Evolutionary conservation across 1,284 basidiomycete genomes (phyloP).

Genomic region (Apiotrichum veenhuisii): DNA sequence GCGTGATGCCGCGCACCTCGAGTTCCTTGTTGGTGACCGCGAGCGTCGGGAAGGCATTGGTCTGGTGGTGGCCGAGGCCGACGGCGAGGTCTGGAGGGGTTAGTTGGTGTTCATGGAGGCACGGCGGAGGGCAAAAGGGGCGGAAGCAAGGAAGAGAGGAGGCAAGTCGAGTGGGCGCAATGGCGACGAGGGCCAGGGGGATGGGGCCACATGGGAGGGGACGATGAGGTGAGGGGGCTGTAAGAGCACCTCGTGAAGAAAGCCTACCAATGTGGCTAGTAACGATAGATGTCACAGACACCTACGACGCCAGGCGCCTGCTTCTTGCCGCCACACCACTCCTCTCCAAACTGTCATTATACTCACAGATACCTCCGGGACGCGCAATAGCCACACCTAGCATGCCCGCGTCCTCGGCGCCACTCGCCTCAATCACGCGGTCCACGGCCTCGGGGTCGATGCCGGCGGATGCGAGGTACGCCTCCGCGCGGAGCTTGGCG

Average conservation of each 20-base stretch:
- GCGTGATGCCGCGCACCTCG: conserved; percentile 60
- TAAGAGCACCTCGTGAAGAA: too few species aligned
- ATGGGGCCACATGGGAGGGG: too few species aligned
- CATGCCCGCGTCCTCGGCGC: conserved; percentile 62
- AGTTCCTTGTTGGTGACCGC: conserved; percentile 64
- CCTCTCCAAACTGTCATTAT: too few species aligned
- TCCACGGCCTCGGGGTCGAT: conserved; percentile 55
- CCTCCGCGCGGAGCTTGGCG: conserved; percentile 31
- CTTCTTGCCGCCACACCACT: too few species aligned
- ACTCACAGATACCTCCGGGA: conserved; percentile 54
- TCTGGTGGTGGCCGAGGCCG: conserved; percentile 44
- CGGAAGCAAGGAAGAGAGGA: neutral
- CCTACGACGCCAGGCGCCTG: too few species aligned
- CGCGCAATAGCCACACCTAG: conserved; percentile 58
- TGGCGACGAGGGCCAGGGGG: too few species aligned
- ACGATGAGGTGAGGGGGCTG: too few species aligned
- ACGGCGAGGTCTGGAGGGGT: conserved; percentile 40
- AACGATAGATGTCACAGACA: too few species aligned
- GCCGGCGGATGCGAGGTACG: conserved; percentile 30
- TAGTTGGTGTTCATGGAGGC: neutral
- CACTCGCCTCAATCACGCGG: conserved; percentile 60
- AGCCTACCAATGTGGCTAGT: too few species aligned
- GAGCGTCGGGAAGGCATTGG: conserved; percentile 41
- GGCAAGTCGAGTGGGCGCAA: too few species aligned
- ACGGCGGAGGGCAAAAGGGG: neutral